Base-by-base conservation (phyloP, 2,329 filamentous ascomycete species). In the Coniochaeta pulveracea region DNA sequence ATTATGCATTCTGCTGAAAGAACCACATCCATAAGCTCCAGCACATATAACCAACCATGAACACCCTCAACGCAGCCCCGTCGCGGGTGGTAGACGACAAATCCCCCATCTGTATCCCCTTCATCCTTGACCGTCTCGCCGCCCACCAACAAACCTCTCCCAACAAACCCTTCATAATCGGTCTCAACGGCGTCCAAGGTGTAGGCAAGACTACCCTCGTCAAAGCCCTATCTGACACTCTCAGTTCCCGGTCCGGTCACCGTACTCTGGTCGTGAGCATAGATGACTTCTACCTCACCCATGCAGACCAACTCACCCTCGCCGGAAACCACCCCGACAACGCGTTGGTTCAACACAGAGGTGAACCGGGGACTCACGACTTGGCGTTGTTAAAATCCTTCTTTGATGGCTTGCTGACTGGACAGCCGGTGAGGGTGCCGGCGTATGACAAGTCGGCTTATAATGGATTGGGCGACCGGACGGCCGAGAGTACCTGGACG, bases 161-260 rank as follows among this genome's bases (percentile, higher is more conserved):
- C 6, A 27, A 10, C 9, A 11, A 19, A 48, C 69, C 86, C 18
- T 83, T 94, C 55, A 75, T 94, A 52, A 69, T 95, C 41, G 89
- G 86, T 29, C 70, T 96, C 47, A 93, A 93, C 47, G 89, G 88
- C 39, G 76, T 94, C 18, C 89, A 95, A 59, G 89, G 89, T 39
- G 80, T 84, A 23, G 89, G 89, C 44, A 95, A 96, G 63, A 93
- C 88, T 4, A 93, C 88, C 10, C 70, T 94, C 47, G 86, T 88
- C 23, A 67, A 67, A 23, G 66, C 71, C 4, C 69, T 93, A 26
- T 69, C 75, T 43, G 52, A 64, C 14, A 72, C 69, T 10, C 70
- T 89, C 23, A 63, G 69, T 29, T 54, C 63, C 10, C 47, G 57
- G 19, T 64, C 78, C 47, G 66, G 67, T 14, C 65, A 83, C 16